A percentile compares a stretch with the other conserved stretches of the same genome.
These are phyloP conservation scores for Arthrinium phaeospermum DNA, from an alignment of 2,329 filamentous ascomycete genomes.

Conservation along the genomic window DNA sequence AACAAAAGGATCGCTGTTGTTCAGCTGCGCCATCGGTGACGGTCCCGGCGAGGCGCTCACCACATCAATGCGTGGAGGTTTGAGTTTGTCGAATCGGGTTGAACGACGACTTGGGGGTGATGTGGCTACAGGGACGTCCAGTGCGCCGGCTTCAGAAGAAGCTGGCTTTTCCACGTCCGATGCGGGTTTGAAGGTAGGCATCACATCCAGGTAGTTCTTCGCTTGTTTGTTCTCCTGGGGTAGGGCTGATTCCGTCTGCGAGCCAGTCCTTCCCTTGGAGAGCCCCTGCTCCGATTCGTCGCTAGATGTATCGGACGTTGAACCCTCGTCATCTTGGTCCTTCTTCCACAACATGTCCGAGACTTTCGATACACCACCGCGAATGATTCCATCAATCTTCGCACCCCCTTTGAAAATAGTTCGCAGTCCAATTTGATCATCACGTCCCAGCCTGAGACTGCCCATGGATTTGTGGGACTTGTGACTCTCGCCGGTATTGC, in stretches of 20 bases:
- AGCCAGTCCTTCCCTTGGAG: conserved; percentile 46
- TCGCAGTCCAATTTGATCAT: conserved; percentile 64
- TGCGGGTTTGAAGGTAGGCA: conserved; percentile 55
- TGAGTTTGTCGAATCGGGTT: conserved; percentile 53
- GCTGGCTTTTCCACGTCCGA: conserved; percentile 35
- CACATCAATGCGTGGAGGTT: conserved; percentile 56
- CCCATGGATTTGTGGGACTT: conserved; percentile 55
- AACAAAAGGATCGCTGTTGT: conserved; percentile 32
- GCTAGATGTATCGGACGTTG: conserved; percentile 47
- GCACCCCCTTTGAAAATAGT: conserved; percentile 78
- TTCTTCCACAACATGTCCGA: conserved; percentile 64
- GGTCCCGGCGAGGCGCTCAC: conserved; percentile 47
- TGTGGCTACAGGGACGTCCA: conserved; percentile 23
- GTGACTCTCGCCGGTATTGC: conserved; percentile 51
- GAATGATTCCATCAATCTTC: conserved; percentile 73
- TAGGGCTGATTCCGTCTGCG: conserved; percentile 41
- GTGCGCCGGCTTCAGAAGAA: conserved; percentile 27
- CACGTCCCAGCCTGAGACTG: conserved; percentile 52
- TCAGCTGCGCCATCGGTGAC: conserved; percentile 36
- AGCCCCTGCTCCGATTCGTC: conserved; percentile 57
- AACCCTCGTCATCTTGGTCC: conserved; percentile 44
- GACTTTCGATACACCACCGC: conserved; percentile 61
- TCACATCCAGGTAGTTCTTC: conserved; percentile 57
- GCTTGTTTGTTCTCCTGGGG: conserved; percentile 39
- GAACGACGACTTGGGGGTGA: conserved; percentile 46